Conservation (phyloP, 2,329 filamentous ascomycete species). For the Bipolaris zeicola region DNA sequence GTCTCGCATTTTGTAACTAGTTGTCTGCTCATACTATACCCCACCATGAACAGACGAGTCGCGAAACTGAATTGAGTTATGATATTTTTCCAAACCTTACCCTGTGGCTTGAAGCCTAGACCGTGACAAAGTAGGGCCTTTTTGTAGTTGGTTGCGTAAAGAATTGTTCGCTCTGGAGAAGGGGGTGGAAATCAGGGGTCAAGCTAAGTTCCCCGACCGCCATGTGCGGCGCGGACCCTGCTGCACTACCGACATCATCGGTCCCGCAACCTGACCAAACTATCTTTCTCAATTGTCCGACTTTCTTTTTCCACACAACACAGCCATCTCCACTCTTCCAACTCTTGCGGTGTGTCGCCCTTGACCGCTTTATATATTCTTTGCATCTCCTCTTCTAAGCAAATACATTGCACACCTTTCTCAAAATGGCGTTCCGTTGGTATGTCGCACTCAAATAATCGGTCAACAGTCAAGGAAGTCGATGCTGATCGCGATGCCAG, state of each 20-base stretch:
- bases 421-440: slow-evolving; percentile 20
- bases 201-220: slow-evolving; percentile 17
- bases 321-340: slow-evolving; percentile 11
- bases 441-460: neutral
- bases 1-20: slow-evolving; percentile 19
- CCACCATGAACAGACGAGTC: slow-evolving; percentile 23
- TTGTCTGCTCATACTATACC: slow-evolving; percentile 28
- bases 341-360: slow-evolving; percentile 1
- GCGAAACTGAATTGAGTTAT: slow-evolving; percentile 20
- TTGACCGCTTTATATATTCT: neutral
- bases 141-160: slow-evolving; percentile 2
- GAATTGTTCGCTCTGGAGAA: slow-evolving; percentile 3
- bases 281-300: slow-evolving; percentile 5
- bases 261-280: slow-evolving; percentile 18
- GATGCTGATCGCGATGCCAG: slow-evolving; percentile 50
- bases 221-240: slow-evolving; percentile 18
- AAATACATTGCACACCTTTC: neutral
- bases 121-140: neutral
- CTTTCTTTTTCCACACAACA: slow-evolving; percentile 10
- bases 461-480: neutral
- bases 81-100: neutral
- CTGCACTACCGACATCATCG: slow-evolving; percentile 18
- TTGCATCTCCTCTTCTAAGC: neutral
- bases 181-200: slow-evolving; percentile 12
- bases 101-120: neutral